Evolutionary conservation across 129 eudicot species (phyloP).

Genomic region (Centella asiatica): DNA sequence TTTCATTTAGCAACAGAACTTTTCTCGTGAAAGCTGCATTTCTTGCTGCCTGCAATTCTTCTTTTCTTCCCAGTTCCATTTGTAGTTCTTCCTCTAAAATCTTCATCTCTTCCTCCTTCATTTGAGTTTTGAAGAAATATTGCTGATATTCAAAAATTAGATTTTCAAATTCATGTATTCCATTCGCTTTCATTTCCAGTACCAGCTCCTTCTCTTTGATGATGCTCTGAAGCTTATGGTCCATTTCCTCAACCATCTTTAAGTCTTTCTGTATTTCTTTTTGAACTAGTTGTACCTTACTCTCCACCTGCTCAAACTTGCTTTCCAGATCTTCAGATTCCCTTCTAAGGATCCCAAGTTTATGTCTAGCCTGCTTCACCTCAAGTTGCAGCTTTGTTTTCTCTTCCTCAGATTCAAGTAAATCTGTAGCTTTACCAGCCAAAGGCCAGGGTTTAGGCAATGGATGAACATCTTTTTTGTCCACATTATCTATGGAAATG

Average conservation of each 20-base stretch:
- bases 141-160: slow-evolving; percentile 47
- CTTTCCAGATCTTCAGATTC: slow-evolving; percentile 35
- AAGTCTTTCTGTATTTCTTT: slow-evolving; percentile 38
- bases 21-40: slow-evolving; percentile 29
- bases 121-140: slow-evolving; percentile 30
- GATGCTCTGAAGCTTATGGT: slow-evolving; percentile 42
- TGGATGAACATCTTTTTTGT: slow-evolving; percentile 23
- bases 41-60: slow-evolving; percentile 33
- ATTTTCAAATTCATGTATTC: slow-evolving; percentile 36
- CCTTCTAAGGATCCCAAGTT: slow-evolving; percentile 26
- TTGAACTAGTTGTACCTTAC: slow-evolving; percentile 28
- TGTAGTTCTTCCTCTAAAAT: slow-evolving; percentile 53
- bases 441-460: slow-evolving; percentile 36
- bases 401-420: slow-evolving; percentile 82
- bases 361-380: slow-evolving; percentile 43
- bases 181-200: slow-evolving; percentile 47
- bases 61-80: slow-evolving; percentile 19
- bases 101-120: slow-evolving; percentile 55
- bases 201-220: slow-evolving; percentile 44
- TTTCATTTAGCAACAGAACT: slow-evolving; percentile 27
- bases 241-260: slow-evolving; percentile 35
- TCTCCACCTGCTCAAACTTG: slow-evolving; percentile 28
- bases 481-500: slow-evolving; percentile 72
- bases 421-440: slow-evolving; percentile 65
- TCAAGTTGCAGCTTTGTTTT: slow-evolving; percentile 70